Evolutionary conservation across 257 asterid species (phyloP), one percentile per base, ranked within the genome.

Genomic region (Cynanchum wilfordii): DNA sequence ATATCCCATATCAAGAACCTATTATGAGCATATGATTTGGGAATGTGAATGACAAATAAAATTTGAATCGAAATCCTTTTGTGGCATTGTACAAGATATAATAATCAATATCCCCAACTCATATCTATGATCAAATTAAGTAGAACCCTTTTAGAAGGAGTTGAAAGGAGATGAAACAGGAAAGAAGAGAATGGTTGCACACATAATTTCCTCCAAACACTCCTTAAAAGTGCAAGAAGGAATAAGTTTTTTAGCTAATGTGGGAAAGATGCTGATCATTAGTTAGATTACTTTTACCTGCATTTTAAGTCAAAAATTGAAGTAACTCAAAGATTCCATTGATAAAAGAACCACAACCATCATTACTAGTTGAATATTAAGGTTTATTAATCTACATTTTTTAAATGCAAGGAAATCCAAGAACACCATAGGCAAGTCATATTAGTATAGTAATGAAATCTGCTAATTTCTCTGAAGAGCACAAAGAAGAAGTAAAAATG

Each of bases 221-320:
- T 60, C 29, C 22, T 30, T 19, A 11, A 29, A 20, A 29, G 19
- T 16, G 24, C 27, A 22, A 56, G 52, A 40, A 55, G 17, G 44
- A 56, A 56, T 36, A 36, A 54, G 66, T 70, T 36, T 54, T 55
- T 54, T 70, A 36, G 66, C 74, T 33, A 55, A 54, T 33, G 74
- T 54, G 16, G 57, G 38, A 38, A 70, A 70, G 66, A 70, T 38
- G 4, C 16, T 2, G 44, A 38, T 38, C 40, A 70, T 38, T 38
- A 24, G 38, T 70, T 6, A 38, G 57, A 55, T 30, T 15, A 12
- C 40, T 22, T 72, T 33, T 16, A 57, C 5, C 30, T 15, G 22
- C 22, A 29, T 58, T 58, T 10, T 59, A 22, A 16, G 33, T 16
- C 8, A 16, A 72, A 60, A 45, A 4, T 24, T 20, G 38, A 22